Percentiles rank a stretch among this genome's conserved stretches.
Evolutionary conservation across 495 filamentous ascomycete genomes (phyloP).

Genomic region (Talaromyces ruber): DNA sequence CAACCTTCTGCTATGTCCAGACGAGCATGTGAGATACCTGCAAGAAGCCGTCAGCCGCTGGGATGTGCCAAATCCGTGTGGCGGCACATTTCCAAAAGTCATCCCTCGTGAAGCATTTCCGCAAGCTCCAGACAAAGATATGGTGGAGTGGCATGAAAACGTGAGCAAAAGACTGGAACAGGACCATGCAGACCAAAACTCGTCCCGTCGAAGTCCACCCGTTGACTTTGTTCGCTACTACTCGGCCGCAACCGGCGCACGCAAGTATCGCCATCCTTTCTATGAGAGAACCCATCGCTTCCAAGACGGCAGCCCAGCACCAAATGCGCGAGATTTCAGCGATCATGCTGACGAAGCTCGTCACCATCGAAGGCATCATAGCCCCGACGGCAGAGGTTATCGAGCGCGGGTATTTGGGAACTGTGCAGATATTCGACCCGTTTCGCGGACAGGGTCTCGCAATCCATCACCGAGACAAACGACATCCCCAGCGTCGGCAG

Average conservation of each 20-base stretch:
- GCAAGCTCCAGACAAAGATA: slow-evolving; percentile 60
- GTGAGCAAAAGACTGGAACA: slow-evolving; percentile 41
- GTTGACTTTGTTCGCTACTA: slow-evolving; percentile 25
- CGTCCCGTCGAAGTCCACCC: slow-evolving; percentile 12
- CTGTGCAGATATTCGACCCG: not conserved
- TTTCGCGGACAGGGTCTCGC: not conserved
- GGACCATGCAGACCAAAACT: slow-evolving; percentile 28
- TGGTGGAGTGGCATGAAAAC: slow-evolving; percentile 74
- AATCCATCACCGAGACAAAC: slow-evolving; percentile 2
- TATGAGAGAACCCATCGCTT: not conserved
- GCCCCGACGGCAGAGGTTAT: not conserved
- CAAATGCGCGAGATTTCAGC: not conserved
- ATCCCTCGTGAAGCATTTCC: slow-evolving; percentile 76
- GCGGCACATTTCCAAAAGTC: slow-evolving; percentile 66
- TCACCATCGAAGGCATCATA: not conserved
- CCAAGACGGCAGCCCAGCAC: slow-evolving; percentile 4
- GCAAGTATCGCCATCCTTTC: slow-evolving; percentile 23
- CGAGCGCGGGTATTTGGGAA: not conserved
- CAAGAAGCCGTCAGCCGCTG: slow-evolving; percentile 73
- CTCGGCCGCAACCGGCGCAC: slow-evolving; percentile 20
- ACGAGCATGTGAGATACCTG: slow-evolving; percentile 77
- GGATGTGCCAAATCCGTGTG: slow-evolving; percentile 64
- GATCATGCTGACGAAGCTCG: not conserved
- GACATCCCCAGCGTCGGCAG: slow-evolving; percentile 11
- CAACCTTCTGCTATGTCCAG: slow-evolving; percentile 78